Conservation (phyloP, 495 filamentous ascomycete species). For the Talaromyces liani region DNA sequence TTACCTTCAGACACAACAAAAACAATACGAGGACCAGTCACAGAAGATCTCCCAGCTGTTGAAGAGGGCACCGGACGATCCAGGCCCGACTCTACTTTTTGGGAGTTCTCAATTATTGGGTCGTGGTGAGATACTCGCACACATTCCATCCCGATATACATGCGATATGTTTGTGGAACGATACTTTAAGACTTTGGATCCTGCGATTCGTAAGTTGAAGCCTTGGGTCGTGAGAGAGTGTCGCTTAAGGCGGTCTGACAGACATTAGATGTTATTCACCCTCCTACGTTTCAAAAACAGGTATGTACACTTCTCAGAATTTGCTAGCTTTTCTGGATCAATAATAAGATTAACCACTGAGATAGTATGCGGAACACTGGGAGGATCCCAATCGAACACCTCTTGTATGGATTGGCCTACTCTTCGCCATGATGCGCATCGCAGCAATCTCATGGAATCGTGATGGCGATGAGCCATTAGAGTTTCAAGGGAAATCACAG, state of each 20-base stretch:
- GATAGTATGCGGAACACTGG: slow-evolving; percentile 41
- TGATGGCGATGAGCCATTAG: not conserved
- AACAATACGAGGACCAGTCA: slow-evolving; percentile 1
- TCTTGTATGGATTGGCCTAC: slow-evolving; percentile 31
- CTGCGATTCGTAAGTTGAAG: not conserved
- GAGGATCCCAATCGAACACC: slow-evolving; percentile 24
- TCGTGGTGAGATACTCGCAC: not conserved
- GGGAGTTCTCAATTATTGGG: not conserved
- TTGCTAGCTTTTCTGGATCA: not conserved
- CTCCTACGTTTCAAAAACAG: not conserved
- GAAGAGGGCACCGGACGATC: not conserved
- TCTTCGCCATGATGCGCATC: slow-evolving; percentile 15
- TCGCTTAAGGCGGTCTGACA: not conserved
- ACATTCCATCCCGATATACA: not conserved
- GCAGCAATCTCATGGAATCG: slow-evolving; percentile 1
- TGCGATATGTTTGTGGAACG: slow-evolving; percentile 2
- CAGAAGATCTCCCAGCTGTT: not conserved
- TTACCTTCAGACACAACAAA: slow-evolving; percentile 1
- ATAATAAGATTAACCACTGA: not conserved
- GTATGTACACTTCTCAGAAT: not conserved
- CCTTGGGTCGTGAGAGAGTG: not conserved
- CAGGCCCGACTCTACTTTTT: slow-evolving; percentile 1
- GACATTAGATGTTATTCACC: not conserved
- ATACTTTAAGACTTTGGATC: not conserved
- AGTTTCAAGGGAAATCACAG: not conserved